Evolutionary conservation across 257 asterid genomes (phyloP), one percentile per base, ranked within the genome.

Genomic region (Sherardia arvensis): DNA sequence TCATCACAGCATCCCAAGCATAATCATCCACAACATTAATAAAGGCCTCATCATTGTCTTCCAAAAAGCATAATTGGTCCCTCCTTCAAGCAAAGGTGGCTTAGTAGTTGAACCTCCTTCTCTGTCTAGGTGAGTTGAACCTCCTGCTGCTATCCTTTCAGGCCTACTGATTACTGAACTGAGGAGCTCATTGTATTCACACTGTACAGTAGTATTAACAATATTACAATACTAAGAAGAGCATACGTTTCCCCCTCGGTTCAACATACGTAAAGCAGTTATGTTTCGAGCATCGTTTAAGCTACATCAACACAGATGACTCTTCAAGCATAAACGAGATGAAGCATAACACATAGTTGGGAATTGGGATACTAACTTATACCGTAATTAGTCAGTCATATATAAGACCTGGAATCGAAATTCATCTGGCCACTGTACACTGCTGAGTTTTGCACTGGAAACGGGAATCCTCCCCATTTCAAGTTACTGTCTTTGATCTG

Each of bases 391-490:
- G 20, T 15, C 15, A 15, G 3, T 43, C 7, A 14, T 4, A 12
- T 14, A 43, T 43, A 40, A 40, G 48, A 12, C 48, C 48, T 40
- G 49, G 49, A 15, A 43, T 43, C 15, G 49, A 43, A 43, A 20
- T 43, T 20, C 49, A 43, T 43, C 20, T 43, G 49, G 49, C 57
- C 21, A 22, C 26, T 53, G 22, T 53, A 53, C 26, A 25, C 25
- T 63, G 47, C 43, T 63, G 57, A 45, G 57, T 63, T 45, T 11
- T 17, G 57, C 58, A 63, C 4, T 63, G 58, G 9, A 45, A 63
- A 7, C 27, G 55, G 49, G 47, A 40, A 23, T 20, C 55, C 49
- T 5, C 38, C 55, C 66, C 66, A 40, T 62, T 40, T 32, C 22
- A 62, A 62, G 26, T 3, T 21, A 22, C 9, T 25, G 57, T 8